Evolutionary conservation across 148 eudicot genomes (phyloP), one percentile per base, ranked within the genome.

Genomic region (Fagopyrum homotropicum): DNA sequence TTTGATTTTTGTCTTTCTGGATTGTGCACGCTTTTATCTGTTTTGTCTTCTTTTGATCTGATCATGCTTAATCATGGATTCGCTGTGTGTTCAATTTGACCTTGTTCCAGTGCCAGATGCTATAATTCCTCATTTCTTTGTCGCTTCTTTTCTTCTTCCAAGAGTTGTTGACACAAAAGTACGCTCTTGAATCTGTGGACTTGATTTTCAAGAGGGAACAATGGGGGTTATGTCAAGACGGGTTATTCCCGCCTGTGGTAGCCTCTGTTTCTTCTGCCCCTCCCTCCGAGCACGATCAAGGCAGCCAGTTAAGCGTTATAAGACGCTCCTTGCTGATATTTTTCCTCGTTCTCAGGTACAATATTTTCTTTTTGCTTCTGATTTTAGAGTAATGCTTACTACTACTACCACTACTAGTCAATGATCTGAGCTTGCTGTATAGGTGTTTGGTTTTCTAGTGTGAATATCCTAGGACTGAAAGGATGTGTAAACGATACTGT

Each of bases 191-290:
- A 46, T 72, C 55, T 46, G 54, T 72, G 74, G 30, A 47, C 17
- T 17, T 49, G 74, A 22, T 66, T 40, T 66, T 35, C 14, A 47
- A 72, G 43, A 15, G 74, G 74, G 55, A 47, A 72, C 30, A 77
- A 92, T 92, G 98, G 98, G 97, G 87, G 93, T 90, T 82, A 89
- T 92, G 91, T 92, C 98, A 57, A 87, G 98, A 77, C 85, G 88
- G 86, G 93, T 90, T 75, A 75, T 90, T 72, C 98, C 98, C 71
- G 90, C 73, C 81, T 92, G 98, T 83, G 91, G 98, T 54, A 92
- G 82, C 78, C 85, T 90, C 79, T 92, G 98, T 77, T 83, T 85
- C 80, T 87, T 87, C 85, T 92, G 96, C 70, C 98, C 98, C 11
- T 79, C 96, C 1, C 59, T 92, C 84, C 83, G 98, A 71, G 91